Conservation (phyloP, 75 land plant species). For the Sequoia sempervirens region DNA sequence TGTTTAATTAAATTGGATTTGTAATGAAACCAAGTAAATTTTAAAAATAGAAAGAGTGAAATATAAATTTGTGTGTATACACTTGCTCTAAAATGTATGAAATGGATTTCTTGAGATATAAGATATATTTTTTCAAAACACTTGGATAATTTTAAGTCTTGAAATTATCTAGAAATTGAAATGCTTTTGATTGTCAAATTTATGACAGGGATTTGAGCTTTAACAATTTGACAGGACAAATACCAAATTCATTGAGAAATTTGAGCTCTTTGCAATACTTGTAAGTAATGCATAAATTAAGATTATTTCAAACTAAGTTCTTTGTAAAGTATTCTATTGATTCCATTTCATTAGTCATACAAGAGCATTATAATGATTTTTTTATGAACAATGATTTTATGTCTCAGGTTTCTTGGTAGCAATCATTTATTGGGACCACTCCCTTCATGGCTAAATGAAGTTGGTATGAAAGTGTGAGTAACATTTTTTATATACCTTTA, state of each 20-base stretch:
- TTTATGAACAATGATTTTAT: background rate
- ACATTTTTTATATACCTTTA: background rate
- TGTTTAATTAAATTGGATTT: background rate
- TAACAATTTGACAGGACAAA: constrained; percentile 2
- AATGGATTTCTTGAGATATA: background rate
- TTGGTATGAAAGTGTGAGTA: background rate
- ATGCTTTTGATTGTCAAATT: background rate
- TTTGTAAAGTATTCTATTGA: background rate
- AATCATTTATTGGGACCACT: background rate
- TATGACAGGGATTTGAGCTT: constrained; percentile 6
- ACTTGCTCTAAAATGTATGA: background rate
- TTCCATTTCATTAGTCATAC: background rate
- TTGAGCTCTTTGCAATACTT: background rate
- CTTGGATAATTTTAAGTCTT: background rate
- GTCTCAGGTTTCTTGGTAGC: background rate
- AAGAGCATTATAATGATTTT: background rate
- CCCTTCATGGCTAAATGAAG: background rate
- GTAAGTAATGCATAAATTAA: background rate
- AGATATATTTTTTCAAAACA: background rate
- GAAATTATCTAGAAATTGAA: background rate
- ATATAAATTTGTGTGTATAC: background rate
- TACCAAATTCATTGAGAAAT: constrained; percentile 1
- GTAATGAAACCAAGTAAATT: background rate
- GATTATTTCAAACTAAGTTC: background rate
- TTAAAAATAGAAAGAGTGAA: background rate